Conservation (phyloP, 495 filamentous ascomycete species). For the Xylaria intraflava region DNA sequence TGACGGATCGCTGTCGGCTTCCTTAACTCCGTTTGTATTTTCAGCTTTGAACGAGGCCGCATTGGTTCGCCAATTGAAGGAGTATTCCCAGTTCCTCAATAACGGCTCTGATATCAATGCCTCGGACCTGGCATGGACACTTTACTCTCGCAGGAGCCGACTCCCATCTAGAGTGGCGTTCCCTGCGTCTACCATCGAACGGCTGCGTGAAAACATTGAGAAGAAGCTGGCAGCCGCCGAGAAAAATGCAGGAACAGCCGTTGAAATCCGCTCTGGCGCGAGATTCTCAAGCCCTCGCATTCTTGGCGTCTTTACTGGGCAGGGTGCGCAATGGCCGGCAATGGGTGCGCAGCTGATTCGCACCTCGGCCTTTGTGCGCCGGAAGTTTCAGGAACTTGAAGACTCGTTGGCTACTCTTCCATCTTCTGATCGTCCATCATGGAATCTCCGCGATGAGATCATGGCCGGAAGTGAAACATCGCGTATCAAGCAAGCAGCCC, state of each 20-base stretch:
- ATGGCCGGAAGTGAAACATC: constrained; percentile 16
- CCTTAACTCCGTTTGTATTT: constrained; percentile 8
- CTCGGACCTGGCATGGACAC: constrained; percentile 3
- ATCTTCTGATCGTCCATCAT: constrained; percentile 13
- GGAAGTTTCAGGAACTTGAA: constrained; percentile 6
- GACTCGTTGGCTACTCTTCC: constrained; percentile 11
- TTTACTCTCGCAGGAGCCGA: neutral
- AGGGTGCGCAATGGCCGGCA: constrained; percentile 21
- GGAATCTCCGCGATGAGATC: constrained; percentile 20
- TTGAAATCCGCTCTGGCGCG: constrained; percentile 11
- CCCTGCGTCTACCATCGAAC: neutral
- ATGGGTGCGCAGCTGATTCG: constrained; percentile 14
- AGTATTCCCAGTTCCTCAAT: neutral
- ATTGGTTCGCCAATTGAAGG: neutral
- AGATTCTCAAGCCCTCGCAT: constrained; percentile 8
- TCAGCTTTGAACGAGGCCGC: constrained; percentile 3
- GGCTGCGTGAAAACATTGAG: neutral
- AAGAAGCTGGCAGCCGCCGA: neutral
- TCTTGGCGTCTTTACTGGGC: constrained; percentile 22
- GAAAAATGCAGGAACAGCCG: neutral
- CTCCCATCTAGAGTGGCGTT: neutral
- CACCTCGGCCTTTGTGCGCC: constrained; percentile 8
- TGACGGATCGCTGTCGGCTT: too few relatives aligned
- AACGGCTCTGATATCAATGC: neutral
- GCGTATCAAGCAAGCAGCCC: constrained; percentile 15